Evolutionary conservation across 2,329 filamentous ascomycete species (phyloP), one percentile per base, ranked within the genome.

Genomic region (Penicillium frequentans): DNA sequence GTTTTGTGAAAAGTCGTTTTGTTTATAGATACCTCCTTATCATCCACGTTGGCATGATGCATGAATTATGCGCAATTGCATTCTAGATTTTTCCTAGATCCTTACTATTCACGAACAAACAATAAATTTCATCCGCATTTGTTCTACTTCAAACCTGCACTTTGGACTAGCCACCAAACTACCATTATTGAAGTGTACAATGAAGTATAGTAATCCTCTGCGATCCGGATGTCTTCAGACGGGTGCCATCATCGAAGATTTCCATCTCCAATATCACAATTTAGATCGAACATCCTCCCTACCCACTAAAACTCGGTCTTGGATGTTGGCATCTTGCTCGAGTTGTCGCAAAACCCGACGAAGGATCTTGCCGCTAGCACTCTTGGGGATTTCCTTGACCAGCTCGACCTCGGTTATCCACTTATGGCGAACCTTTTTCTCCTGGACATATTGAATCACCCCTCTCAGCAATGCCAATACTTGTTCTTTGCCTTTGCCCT

Each of bases 361-460:
- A 68, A 91, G 72, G 54, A 91, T 90, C 82, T 91, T 91, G 10
- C 89, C 89, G 65, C 84, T 88, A 0, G 87, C 82, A 68, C 85
- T 89, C 81, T 91, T 91, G 13, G 89, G 89, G 24, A 92, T 84
- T 49, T 79, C 79, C 10, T 71, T 58, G 11, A 74, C 58, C 49
- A 76, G 70, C 50, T 75, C 73, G 16, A 76, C 64, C 59, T 74
- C 74, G 5, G 64, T 64, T 49, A 75, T 58, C 73, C 73, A 75
- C 59, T 76, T 77, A 46, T 74, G 68, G 26, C 83, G 79, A 1
- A 88, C 86, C 71, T 90, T 88, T 73, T 85, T 86, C 48, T 84
- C 80, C 68, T 84, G 80, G 4, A 91, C 86, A 69, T 86, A 85
- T 62, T 82, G 79, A 45, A 80, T 73, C 42, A 90, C 81, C 49